These are phyloP conservation scores for Lupinus albus DNA, from an alignment of 306 rosid genomes.

Conservation along the genomic window DNA sequence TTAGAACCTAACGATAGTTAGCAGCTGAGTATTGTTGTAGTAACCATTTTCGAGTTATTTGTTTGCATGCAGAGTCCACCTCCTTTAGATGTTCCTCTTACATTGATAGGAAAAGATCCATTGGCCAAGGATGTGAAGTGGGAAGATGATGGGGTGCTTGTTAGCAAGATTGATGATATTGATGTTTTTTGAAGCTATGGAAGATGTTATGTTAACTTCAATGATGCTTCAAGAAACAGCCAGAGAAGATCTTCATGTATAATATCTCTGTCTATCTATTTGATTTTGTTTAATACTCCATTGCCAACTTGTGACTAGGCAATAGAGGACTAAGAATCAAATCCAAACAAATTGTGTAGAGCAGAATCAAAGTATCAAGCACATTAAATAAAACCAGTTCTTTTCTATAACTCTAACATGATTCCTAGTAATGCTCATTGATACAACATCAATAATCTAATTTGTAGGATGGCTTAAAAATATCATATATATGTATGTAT, in stretches of 20 bases:
- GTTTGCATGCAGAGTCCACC: constrained; percentile 76
- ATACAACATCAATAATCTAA: neutral
- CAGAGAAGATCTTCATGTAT: constrained; percentile 22
- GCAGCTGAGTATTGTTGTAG: constrained; percentile 22
- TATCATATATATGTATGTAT: neutral
- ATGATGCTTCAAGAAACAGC: constrained; percentile 27
- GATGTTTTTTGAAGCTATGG: constrained; percentile 61
- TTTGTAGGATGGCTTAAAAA: neutral
- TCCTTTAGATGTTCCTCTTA: constrained; percentile 65
- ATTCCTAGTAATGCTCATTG: neutral
- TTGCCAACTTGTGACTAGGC: constrained; percentile 21
- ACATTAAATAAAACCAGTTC: neutral
- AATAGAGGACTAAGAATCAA: constrained; percentile 23
- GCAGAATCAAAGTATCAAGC: neutral
- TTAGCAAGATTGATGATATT: constrained; percentile 63
- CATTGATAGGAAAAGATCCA: constrained; percentile 57
- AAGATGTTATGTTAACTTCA: constrained; percentile 7
- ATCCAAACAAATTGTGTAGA: constrained; percentile 29
- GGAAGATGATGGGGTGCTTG: constrained; percentile 92
- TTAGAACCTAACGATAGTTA: neutral
- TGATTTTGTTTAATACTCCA: constrained; percentile 16
- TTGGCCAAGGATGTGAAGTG: constrained; percentile 59
- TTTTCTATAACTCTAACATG: neutral
- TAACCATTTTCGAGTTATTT: constrained; percentile 23
- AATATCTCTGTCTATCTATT: neutral